A percentile compares a stretch with the other conserved stretches of the same genome.
These are phyloP conservation scores for Fusarium sp. DNA, from an alignment of 2,329 filamentous ascomycete genomes.

Conservation along the genomic window DNA sequence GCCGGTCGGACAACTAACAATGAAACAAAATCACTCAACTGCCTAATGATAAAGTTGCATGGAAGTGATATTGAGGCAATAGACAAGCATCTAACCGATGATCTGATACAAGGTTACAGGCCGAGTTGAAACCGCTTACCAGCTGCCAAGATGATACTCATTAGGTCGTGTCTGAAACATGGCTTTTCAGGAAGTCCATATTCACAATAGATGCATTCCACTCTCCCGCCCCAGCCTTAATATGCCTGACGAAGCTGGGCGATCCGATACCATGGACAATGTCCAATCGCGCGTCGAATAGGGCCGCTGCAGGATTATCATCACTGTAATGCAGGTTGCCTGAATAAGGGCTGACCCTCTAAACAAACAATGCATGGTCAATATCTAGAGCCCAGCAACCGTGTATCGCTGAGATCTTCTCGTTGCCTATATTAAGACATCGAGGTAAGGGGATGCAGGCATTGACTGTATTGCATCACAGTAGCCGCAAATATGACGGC, in stretches of 20 bases:
- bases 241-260: background rate
- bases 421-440: background rate
- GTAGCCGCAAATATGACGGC: constrained; percentile 3
- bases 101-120: background rate
- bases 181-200: background rate
- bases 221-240: too few species aligned
- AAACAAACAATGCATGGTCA: background rate
- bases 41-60: background rate
- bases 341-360: constrained; percentile 2
- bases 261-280: background rate
- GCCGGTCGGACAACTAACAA: background rate
- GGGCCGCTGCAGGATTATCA: background rate
- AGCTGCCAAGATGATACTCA: background rate
- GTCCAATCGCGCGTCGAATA: background rate
- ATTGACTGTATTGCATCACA: constrained; percentile 20
- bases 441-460: background rate
- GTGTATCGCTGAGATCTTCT: background rate
- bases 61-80: background rate
- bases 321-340: background rate
- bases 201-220: background rate
- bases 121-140: background rate
- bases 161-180: background rate
- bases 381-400: background rate
- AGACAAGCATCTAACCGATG: background rate
- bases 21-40: background rate